phyloP scores from a whole-genome alignment of 805 yeast genomes.

The Cephaloascus albidus region DNA sequence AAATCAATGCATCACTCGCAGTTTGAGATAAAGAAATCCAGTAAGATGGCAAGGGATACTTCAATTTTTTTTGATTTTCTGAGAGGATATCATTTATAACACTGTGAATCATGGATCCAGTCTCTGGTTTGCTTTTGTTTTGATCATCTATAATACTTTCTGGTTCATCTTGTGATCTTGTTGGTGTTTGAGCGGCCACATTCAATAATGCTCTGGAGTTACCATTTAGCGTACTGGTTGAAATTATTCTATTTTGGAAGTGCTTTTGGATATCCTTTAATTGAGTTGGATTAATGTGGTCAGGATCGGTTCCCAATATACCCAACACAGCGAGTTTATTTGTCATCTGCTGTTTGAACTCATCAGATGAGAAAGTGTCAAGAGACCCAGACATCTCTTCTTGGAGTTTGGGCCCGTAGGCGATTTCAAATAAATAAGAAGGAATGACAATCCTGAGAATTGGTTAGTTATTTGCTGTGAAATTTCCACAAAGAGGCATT shows the following conservation, averaged over 20 bases:
- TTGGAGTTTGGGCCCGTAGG: constrained; percentile 9
- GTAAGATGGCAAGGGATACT: background rate
- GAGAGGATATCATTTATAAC: background rate
- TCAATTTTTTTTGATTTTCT: background rate
- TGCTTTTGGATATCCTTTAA: constrained; percentile 9
- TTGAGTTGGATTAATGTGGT: constrained; percentile 5
- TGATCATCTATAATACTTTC: background rate
- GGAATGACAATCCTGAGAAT: constrained; percentile 6
- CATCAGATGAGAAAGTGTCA: constrained; percentile 1
- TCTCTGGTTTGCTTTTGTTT: background rate
- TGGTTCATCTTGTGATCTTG: background rate
- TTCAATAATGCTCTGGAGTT: background rate
- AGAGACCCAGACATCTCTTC: constrained; percentile 2
- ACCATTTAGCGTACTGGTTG: background rate
- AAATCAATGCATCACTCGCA: background rate
- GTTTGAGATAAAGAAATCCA: background rate
- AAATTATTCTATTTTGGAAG: constrained; percentile 5
- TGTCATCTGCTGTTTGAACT: constrained; percentile 4
- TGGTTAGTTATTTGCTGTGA: background rate
- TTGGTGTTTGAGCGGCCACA: background rate
- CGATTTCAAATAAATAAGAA: constrained; percentile 10
- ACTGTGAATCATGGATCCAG: background rate
- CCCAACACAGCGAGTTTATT: constrained; percentile 8
- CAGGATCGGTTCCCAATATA: constrained; percentile 10
- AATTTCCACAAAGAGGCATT: background rate